A percentile compares a stretch with the other conserved stretches of the same genome.
Conservation (phyloP, 495 filamentous ascomycete species). For the Aspergillus bridgeri region DNA sequence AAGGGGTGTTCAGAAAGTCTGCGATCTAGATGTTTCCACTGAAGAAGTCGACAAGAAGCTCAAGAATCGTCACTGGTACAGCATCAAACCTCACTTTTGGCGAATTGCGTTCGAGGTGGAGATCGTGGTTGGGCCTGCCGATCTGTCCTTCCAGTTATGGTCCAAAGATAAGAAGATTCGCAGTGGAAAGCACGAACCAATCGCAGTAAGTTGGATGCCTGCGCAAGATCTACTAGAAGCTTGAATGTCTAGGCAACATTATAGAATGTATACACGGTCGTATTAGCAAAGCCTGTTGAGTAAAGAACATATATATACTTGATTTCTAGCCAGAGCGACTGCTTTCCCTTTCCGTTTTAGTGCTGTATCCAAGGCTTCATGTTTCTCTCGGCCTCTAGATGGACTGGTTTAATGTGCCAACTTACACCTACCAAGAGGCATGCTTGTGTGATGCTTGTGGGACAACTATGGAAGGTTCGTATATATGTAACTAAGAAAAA, state of each 20-base stretch:
- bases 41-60: constrained; percentile 42
- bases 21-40: constrained; percentile 24
- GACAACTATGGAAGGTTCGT: too few relatives aligned
- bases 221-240: constrained; percentile 2
- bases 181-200: constrained; percentile 46
- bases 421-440: too few relatives aligned
- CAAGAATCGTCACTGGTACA: constrained; percentile 44
- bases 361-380: too few relatives aligned
- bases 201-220: constrained; percentile 47
- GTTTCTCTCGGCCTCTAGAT: too few relatives aligned
- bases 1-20: constrained; percentile 25
- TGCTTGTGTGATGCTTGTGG: too few relatives aligned
- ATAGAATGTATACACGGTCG: neutral
- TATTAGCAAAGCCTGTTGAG: neutral
- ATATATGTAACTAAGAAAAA: too few relatives aligned
- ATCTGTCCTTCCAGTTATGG: constrained; percentile 55
- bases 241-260: neutral
- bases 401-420: too few relatives aligned
- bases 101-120: constrained; percentile 48
- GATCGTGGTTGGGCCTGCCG: constrained; percentile 53
- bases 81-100: constrained; percentile 40
- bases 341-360: too few relatives aligned
- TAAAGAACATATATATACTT: too few relatives aligned
- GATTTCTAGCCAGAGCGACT: too few relatives aligned
- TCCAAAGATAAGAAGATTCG: constrained; percentile 42